Conservation (phyloP, 1,284 basidiomycete genomes). For the Apiotrichum domesticum region DNA sequence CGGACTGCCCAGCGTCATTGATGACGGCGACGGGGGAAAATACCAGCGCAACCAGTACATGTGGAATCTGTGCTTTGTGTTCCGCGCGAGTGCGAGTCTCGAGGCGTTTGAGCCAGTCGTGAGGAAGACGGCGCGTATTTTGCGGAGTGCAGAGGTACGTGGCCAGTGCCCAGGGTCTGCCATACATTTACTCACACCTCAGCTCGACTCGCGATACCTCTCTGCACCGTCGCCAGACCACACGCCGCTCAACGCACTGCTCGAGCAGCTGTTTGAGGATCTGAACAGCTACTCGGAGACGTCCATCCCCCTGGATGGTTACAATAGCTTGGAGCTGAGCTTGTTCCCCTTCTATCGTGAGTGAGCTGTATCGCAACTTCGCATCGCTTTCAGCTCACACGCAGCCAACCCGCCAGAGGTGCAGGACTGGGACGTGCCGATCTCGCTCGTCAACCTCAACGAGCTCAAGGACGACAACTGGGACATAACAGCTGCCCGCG, state of each 20-base stretch:
- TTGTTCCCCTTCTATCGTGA: constrained; percentile 85
- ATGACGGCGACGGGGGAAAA: constrained; percentile 47
- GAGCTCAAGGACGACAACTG: constrained; percentile 82
- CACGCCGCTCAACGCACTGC: constrained; percentile 67
- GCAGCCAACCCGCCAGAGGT: constrained; percentile 76
- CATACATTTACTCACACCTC: not conserved
- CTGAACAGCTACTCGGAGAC: constrained; percentile 95
- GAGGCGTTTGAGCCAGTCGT: constrained; percentile 95
- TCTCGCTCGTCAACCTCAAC: constrained; percentile 76
- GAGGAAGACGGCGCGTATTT: constrained; percentile 83
- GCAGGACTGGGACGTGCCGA: constrained; percentile 91
- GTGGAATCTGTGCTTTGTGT: constrained; percentile 96
- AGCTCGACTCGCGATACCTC: constrained; percentile 86
- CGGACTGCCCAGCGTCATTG: constrained; percentile 76
- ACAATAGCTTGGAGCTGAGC: constrained; percentile 88
- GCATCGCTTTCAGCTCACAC: not conserved
- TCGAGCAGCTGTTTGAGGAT: constrained; percentile 96
- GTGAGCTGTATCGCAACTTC: constrained; percentile 8
- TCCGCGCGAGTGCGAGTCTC: constrained; percentile 76
- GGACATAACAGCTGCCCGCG: constrained; percentile 87
- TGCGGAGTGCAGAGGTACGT: constrained; percentile 78
- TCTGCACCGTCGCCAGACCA: constrained; percentile 66
- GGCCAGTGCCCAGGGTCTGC: no score
- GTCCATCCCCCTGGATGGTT: constrained; percentile 77
- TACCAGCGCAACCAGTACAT: constrained; percentile 84